These are phyloP conservation scores for Salix arbutifolia DNA, from an alignment of 345 rosid species.

Conservation along the genomic window DNA sequence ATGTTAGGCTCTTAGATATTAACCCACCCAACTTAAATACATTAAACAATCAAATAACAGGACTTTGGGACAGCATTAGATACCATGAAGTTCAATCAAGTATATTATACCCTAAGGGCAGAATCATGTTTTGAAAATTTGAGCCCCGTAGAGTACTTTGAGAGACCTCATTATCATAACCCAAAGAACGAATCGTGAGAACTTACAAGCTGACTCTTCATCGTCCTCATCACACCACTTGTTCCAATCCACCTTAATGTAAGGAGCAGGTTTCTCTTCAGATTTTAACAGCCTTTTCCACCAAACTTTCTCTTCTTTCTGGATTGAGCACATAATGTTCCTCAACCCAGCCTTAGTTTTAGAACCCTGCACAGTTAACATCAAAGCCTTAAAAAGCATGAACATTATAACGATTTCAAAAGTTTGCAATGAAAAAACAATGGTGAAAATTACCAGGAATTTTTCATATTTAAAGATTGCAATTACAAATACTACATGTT, in stretches of 20 bases:
- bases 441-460: neutral
- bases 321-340: slow-evolving; percentile 72
- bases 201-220: slow-evolving; percentile 61
- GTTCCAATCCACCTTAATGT: slow-evolving; percentile 97
- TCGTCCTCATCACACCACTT: slow-evolving; percentile 99
- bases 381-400: neutral
- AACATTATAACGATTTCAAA: neutral
- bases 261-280: slow-evolving; percentile 93
- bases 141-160: neutral
- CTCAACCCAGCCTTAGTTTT: slow-evolving; percentile 76
- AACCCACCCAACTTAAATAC: neutral
- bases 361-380: slow-evolving; percentile 51
- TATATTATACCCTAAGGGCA: neutral
- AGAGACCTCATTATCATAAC: neutral
- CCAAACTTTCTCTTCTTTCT: slow-evolving; percentile 87
- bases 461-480: neutral
- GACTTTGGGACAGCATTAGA: neutral
- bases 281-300: slow-evolving; percentile 83
- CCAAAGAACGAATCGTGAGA: neutral
- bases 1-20: neutral
- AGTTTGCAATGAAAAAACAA: neutral
- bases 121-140: neutral
- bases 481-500: neutral
- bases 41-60: neutral
- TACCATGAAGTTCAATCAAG: neutral